Base-by-base conservation (phyloP, 805 yeast species). In the Ogataea degrootiae region DNA sequence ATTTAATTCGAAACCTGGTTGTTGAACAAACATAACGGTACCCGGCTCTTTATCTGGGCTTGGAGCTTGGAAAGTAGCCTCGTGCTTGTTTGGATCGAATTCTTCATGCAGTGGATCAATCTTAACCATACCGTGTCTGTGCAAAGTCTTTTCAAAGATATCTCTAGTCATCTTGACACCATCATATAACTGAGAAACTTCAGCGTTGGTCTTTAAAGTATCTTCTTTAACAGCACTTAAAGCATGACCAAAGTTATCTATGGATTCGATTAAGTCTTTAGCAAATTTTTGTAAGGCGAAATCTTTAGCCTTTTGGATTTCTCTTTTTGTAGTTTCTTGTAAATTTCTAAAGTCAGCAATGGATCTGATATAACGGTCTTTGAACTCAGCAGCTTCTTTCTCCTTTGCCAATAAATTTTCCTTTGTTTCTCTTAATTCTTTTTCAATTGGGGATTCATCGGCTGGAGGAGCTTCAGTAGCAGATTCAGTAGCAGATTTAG, bases 231-330 rank as follows among this genome's bases (percentile, higher is more conserved):
- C 90, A 1, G 90, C 81, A 53, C 73, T 71, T 58, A 91, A 73
- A 9, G 97, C 97, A 59, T 91, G 87, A 39, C 86, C 87, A 62
- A 90, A 89, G 71, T 90, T 90, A 64, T 90, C 97, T 39, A 90
- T 79, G 6, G 96, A 85, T 62, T 90, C 97, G 58, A 90, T 75
- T 63, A 90, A 76, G 57, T 90, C 97, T 68, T 82, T 85, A 55
- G 96, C 94, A 65, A 90, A 90, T 68, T 88, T 90, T 68, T 90
- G 96, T 55, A 91, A 74, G 0, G 97, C 97, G 70, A 83, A 90
- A 62, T 88, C 96, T 63, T 76, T 84, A 46, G 96, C 89, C 71
- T 87, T 87, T 69, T 86, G 85, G 47, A 87, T 74, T 65, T 91
- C 97, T 58, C 87, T 78, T 70, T 87, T 85, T 50, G 97, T 88